These are phyloP conservation scores for Jacaranda mimosifolia DNA, from an alignment of 257 asterid genomes.

Conservation along the genomic window DNA sequence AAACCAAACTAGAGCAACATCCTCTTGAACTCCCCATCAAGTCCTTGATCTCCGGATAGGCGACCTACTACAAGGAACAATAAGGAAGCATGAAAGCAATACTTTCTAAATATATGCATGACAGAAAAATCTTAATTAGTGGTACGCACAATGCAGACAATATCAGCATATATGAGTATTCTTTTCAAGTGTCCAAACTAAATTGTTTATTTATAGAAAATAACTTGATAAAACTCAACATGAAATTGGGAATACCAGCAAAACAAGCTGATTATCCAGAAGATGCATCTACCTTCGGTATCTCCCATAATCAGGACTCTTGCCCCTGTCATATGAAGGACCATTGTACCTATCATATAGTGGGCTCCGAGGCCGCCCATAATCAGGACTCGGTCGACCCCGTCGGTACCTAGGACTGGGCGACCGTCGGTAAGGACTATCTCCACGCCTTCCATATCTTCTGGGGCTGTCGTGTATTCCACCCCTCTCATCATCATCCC, in stretches of 20 bases:
- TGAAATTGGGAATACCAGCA: conserved; percentile 10
- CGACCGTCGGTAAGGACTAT: conserved; percentile 69
- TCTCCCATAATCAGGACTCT: conserved; percentile 80
- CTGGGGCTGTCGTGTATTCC: conserved; percentile 66
- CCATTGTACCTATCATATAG: conserved; percentile 70
- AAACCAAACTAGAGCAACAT: not conserved
- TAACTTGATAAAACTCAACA: not conserved
- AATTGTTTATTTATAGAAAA: not conserved
- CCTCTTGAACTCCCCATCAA: conserved; percentile 27
- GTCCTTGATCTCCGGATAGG: conserved; percentile 61
- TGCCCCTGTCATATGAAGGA: conserved; percentile 59
- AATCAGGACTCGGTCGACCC: conserved; percentile 85
- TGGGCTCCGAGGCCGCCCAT: conserved; percentile 74
- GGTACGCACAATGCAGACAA: not conserved
- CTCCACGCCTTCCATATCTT: conserved; percentile 67
- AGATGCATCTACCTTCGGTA: conserved; percentile 59
- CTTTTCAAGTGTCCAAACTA: not conserved
- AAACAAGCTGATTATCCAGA: not conserved
- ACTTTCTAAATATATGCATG: not conserved
- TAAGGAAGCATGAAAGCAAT: not conserved
- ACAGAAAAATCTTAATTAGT: no score
- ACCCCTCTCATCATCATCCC: conserved; percentile 86
- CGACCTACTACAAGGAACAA: conserved; percentile 54
- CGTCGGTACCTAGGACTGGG: conserved; percentile 69
- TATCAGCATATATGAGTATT: not conserved